Percentiles rank a stretch among this genome's conserved stretches.
phyloP scores from a whole-genome alignment of 768 basidiomycete species.

The Myochromella boudieri region DNA sequence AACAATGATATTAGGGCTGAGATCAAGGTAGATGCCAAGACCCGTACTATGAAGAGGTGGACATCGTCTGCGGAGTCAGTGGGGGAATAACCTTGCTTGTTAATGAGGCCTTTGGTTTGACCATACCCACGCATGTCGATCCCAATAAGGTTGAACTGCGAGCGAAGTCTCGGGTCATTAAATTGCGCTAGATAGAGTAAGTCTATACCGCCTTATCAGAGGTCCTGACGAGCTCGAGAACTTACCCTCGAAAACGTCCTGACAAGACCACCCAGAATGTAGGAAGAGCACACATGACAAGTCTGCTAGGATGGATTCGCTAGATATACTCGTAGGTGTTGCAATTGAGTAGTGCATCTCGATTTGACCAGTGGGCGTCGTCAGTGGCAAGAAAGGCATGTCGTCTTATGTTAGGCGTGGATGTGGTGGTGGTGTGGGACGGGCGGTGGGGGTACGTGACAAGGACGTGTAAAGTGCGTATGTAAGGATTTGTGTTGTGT shows the following conservation, averaged over 20 bases:
- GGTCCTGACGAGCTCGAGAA: no score
- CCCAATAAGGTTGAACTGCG: conserved; percentile 28
- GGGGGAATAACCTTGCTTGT: conserved; percentile 16
- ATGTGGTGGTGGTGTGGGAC: not conserved
- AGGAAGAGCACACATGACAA: conserved; percentile 22
- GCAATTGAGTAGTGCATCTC: conserved; percentile 20
- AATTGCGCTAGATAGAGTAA: conserved; percentile 27
- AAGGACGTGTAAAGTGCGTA: no score
- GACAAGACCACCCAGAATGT: conserved; percentile 19
- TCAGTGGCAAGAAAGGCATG: conserved; percentile 18
- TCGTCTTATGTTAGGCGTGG: not conserved
- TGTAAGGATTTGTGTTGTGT: no score
- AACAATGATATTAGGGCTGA: not conserved
- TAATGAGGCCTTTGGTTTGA: conserved; percentile 19
- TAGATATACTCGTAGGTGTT: conserved; percentile 18
- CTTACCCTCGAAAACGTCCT: conserved; percentile 22
- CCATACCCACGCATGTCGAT: conserved; percentile 27
- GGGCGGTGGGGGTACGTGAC: not conserved
- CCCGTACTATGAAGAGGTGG: conserved; percentile 26
- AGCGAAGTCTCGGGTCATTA: conserved; percentile 22
- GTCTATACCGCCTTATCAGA: no score
- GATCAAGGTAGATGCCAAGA: no score
- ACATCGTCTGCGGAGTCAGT: conserved; percentile 27
- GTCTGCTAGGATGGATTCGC: conserved; percentile 14
- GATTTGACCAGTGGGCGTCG: conserved; percentile 16